Evolutionary conservation across 1,284 basidiomycete genomes (phyloP).

Genomic region (Irpex sp.): DNA sequence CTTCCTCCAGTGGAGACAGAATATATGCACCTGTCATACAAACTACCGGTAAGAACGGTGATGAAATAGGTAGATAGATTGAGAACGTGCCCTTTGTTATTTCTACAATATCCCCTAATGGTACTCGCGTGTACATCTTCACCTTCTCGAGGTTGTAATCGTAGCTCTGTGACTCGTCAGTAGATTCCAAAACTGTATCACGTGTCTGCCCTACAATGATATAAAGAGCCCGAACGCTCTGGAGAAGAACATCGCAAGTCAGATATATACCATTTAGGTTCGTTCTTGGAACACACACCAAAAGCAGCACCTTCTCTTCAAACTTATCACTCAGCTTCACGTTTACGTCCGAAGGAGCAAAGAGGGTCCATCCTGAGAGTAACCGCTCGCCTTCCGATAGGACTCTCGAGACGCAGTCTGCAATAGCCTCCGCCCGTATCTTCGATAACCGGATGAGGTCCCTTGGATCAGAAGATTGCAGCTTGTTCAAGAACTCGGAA

Average conservation of each 20-base stretch:
- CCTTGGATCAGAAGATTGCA: conserved; percentile 86
- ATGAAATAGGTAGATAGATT: neutral
- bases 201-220: conserved; percentile 46
- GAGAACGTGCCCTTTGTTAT: conserved; percentile 70
- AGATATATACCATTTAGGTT: conserved; percentile 1
- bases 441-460: conserved; percentile 85
- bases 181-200: neutral
- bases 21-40: conserved; percentile 77
- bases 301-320: conserved; percentile 89
- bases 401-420: conserved; percentile 80
- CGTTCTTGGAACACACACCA: conserved; percentile 51
- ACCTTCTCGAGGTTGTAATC: conserved; percentile 92
- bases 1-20: conserved; percentile 85
- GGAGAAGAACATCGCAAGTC: conserved; percentile 11
- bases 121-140: conserved; percentile 85
- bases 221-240: conserved; percentile 66
- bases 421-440: conserved; percentile 87
- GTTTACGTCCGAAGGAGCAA: conserved; percentile 80
- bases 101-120: conserved; percentile 78
- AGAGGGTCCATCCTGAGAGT: conserved; percentile 88
- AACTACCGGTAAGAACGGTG: conserved; percentile 7
- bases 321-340: conserved; percentile 70
- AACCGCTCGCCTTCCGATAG: conserved; percentile 79
- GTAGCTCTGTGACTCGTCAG: conserved; percentile 55
- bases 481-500: conserved; percentile 84